phyloP scores from a whole-genome alignment of 2,329 filamentous ascomycete species.

The Arthroderma sp. region DNA sequence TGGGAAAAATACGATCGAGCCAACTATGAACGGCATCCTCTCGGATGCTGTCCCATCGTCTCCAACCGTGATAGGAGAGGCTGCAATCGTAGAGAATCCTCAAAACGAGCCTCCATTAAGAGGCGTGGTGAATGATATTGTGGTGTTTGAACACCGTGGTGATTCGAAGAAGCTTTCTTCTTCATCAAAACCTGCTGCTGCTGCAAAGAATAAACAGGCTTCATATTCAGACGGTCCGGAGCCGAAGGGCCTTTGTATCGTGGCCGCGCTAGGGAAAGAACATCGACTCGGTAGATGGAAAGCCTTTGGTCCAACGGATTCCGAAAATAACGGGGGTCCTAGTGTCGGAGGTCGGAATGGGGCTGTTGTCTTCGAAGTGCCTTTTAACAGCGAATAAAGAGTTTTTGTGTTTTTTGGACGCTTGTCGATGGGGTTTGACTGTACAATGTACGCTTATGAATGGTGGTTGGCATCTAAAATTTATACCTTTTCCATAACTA shows the following conservation, averaged over 20 bases:
- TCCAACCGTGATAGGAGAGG: slow-evolving; percentile 9
- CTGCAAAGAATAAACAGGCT: slow-evolving; percentile 8
- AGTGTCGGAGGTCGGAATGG: slow-evolving; percentile 54
- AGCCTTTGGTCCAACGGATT: slow-evolving; percentile 23
- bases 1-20: slow-evolving; percentile 8
- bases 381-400: slow-evolving; percentile 21
- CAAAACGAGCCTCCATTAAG: slow-evolving; percentile 36
- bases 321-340: slow-evolving; percentile 21
- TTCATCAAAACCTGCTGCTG: slow-evolving; percentile 12
- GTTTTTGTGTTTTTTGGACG: too few species aligned
- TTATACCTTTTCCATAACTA: too few species aligned
- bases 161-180: slow-evolving; percentile 13
- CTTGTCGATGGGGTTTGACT: too few species aligned
- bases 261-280: slow-evolving; percentile 77
- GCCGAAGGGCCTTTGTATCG: slow-evolving; percentile 56
- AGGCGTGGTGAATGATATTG: slow-evolving; percentile 79
- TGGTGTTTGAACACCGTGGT: slow-evolving; percentile 65
- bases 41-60: slow-evolving; percentile 5
- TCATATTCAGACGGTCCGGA: slow-evolving; percentile 15
- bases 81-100: slow-evolving; percentile 17
- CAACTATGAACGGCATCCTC: slow-evolving; percentile 2
- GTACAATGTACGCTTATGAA: too few species aligned
- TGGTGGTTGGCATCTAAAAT: too few species aligned
- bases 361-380: slow-evolving; percentile 76
- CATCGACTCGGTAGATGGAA: slow-evolving; percentile 77